phyloP scores from a whole-genome alignment of 2,329 filamentous ascomycete genomes.

The Aspergillus amoenus region DNA sequence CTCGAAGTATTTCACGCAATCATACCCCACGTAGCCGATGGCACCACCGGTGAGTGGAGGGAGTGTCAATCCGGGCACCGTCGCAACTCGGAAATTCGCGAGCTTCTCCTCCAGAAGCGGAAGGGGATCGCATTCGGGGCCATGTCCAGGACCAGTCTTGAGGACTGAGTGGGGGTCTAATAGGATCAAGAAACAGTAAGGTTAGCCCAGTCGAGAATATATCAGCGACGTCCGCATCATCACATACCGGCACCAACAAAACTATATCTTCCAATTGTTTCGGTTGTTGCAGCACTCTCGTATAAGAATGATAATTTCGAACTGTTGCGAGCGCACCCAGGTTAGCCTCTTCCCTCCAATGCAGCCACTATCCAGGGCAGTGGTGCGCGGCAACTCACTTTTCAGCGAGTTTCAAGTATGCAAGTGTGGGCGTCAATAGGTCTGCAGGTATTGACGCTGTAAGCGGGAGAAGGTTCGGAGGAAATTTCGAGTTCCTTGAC shows the following conservation, averaged over 20 bases:
- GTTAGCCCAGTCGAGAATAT: constrained; percentile 4
- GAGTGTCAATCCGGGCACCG: constrained; percentile 77
- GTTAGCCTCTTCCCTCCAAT: constrained; percentile 15
- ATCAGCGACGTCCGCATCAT: background rate
- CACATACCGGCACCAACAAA: constrained; percentile 77
- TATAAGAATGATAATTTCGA: constrained; percentile 89
- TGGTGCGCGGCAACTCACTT: constrained; percentile 52
- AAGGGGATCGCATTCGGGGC: constrained; percentile 78
- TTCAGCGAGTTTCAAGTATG: constrained; percentile 86
- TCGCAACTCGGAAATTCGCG: constrained; percentile 72
- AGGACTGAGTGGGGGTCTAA: constrained; percentile 71
- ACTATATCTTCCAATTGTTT: constrained; percentile 91
- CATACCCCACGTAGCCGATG: constrained; percentile 95
- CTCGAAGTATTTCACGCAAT: constrained; percentile 97
- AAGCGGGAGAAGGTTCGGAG: constrained; percentile 77
- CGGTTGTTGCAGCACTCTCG: constrained; percentile 87
- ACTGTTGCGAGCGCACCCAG: constrained; percentile 20
- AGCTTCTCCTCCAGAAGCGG: constrained; percentile 73
- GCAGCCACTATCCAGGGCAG: background rate
- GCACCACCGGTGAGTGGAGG: constrained; percentile 88
- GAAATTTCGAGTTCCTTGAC: constrained; percentile 52
- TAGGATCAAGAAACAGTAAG: background rate
- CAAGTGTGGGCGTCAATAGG: constrained; percentile 88
- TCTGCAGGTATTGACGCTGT: constrained; percentile 86
- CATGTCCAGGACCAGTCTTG: constrained; percentile 84